A percentile compares a stretch with the other conserved stretches of the same genome.
These are phyloP conservation scores for Debaryomycetaceae sp. DNA, from an alignment of 1,139 yeast species.

Conservation along the genomic window DNA sequence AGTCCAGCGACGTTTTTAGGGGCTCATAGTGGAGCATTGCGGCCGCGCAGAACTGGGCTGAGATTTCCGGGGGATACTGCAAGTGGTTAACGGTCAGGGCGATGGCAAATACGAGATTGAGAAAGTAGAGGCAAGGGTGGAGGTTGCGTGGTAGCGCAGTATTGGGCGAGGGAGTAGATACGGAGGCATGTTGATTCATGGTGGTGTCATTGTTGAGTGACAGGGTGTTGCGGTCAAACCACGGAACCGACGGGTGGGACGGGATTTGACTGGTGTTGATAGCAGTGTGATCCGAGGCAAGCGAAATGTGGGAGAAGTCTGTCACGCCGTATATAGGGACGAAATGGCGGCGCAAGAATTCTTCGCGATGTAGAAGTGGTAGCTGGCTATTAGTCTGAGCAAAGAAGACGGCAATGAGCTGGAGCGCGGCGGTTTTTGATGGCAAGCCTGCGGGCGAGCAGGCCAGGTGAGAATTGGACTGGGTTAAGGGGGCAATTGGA, in stretches of 20 bases:
- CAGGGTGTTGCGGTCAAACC: slow-evolving; percentile 30
- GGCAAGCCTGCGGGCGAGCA: slow-evolving; percentile 46
- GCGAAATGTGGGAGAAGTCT: slow-evolving; percentile 37
- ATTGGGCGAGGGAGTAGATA: slow-evolving; percentile 19
- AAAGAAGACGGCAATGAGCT: slow-evolving; percentile 56
- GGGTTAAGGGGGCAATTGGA: not conserved
- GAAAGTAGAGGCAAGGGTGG: slow-evolving; percentile 42
- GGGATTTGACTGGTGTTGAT: slow-evolving; percentile 21
- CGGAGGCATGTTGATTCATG: slow-evolving; percentile 4
- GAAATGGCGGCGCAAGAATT: slow-evolving; percentile 53
- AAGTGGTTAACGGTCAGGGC: slow-evolving; percentile 69
- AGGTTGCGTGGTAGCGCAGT: slow-evolving; percentile 37
- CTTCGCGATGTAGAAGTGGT: slow-evolving; percentile 75
- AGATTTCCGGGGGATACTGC: slow-evolving; percentile 54
- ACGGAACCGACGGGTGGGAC: slow-evolving; percentile 17
- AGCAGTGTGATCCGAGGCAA: slow-evolving; percentile 53
- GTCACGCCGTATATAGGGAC: slow-evolving; percentile 70
- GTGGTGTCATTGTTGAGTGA: slow-evolving; percentile 15
- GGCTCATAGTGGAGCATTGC: slow-evolving; percentile 51
- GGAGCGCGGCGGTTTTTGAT: slow-evolving; percentile 59
- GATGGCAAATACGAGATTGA: slow-evolving; percentile 70
- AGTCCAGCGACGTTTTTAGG: slow-evolving; percentile 47
- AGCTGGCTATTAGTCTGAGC: slow-evolving; percentile 73
- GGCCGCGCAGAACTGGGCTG: slow-evolving; percentile 63
- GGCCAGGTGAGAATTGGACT: too few species aligned